These are phyloP conservation scores for Nakaseomyces kungkrabaensis DNA, from an alignment of 1,139 yeast species.

Conservation along the genomic window DNA sequence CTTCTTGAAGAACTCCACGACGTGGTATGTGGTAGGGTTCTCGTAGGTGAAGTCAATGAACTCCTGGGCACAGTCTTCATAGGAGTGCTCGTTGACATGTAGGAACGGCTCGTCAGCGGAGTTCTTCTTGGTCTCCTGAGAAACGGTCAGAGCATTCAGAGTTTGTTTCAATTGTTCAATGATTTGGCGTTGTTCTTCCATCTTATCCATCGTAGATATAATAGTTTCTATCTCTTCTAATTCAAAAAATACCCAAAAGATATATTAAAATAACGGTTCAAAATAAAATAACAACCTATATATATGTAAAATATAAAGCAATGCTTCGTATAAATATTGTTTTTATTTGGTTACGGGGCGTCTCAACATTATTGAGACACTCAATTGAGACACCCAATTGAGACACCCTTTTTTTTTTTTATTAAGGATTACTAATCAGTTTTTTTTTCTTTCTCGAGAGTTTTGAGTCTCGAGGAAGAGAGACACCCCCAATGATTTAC, in stretches of 20 bases:
- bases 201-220: constrained; percentile 1
- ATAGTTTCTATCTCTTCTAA: no score
- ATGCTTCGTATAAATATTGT: no score
- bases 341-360: no score
- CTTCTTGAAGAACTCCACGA: constrained; percentile 37
- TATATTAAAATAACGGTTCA: no score
- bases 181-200: constrained; percentile 17
- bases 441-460: neutral
- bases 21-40: constrained; percentile 58
- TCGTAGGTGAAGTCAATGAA: constrained; percentile 50
- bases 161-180: constrained; percentile 23
- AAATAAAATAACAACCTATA: neutral
- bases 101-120: neutral
- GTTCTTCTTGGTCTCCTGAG: neutral
- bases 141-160: constrained; percentile 14
- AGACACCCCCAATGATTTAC: no score
- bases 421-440: neutral
- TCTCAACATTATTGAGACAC: no score
- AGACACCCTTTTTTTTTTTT: neutral
- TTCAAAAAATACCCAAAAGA: neutral
- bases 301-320: no score
- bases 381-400: neutral
- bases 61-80: constrained; percentile 35
- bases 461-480: no score
- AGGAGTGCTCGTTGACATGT: constrained; percentile 21